Conservation (phyloP, 306 rosid genomes). For the Cucurbita maxima region DNA sequence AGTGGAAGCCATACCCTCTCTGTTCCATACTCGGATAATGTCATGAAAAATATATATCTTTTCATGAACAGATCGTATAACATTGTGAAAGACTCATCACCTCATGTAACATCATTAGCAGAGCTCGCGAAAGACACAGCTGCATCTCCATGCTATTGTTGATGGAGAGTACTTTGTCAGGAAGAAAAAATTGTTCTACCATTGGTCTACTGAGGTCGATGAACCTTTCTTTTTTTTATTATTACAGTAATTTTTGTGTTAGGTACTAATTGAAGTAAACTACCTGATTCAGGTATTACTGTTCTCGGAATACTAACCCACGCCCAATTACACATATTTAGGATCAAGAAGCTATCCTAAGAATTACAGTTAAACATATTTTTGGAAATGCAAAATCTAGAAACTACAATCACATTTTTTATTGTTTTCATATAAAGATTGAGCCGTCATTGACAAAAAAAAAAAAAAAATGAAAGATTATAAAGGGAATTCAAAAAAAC, state of each 20-base stretch:
- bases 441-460: background rate
- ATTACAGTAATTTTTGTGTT: background rate
- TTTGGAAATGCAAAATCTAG: background rate
- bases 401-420: background rate
- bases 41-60: background rate
- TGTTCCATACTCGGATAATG: background rate
- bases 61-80: background rate
- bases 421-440: background rate
- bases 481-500: background rate
- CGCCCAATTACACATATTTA: background rate
- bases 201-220: background rate
- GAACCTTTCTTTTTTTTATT: background rate
- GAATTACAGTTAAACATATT: background rate
- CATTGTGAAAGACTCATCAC: background rate
- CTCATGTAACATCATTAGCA: background rate
- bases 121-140: background rate
- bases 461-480: too few species aligned
- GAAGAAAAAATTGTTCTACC: background rate
- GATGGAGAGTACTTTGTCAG: background rate
- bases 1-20: background rate
- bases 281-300: background rate
- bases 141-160: background rate
- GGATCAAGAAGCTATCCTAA: background rate
- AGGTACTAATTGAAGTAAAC: background rate
- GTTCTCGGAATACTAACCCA: background rate